Evolutionary conservation across 139 green algal genomes (phyloP), one percentile per base, ranked within the genome.

Genomic region (Chlorella sp.): DNA sequence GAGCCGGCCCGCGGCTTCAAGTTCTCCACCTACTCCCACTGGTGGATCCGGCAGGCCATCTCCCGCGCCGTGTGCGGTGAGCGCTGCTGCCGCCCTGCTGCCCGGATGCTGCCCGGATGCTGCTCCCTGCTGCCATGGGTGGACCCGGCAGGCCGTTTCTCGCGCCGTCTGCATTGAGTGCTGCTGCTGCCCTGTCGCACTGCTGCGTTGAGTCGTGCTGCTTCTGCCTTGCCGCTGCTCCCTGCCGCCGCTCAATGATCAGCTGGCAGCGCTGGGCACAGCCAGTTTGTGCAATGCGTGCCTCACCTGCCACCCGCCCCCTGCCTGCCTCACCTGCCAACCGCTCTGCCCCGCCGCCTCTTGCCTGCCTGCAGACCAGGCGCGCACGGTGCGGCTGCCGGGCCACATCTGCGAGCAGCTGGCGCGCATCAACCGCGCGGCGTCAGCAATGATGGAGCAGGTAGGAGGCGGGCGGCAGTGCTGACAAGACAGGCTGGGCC

Each of bases 21-120:
- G 82, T 97, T 98, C 78, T 92, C 82, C 79, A 98, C 95, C 26
- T 98, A 98, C 78, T 91, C 95, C 18, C 92, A 96, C 80, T 98
- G 95, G 95, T 98, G 95, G 94, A 95, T 98, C 68, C 88, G 95
- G 55, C 95, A 98, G 89, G 88, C 88, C 67, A 88, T 98, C 76
- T 92, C 90, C 38, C 85, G 95, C 41, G 82, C 92, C 17, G 91
- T 98, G n/a, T 85, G 85, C 26, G 75, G 75, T 82, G 75, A 67
- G 63, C 23, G 25, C 38, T 26, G 12, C 38, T 51, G 36, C 68
- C 32, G 6, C 67, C 12, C 32, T 47, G 67, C n/a, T 47, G 26
- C n/a, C 65, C 30, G 30, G 1, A 26, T 23, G 6, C 30, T 9
- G 4, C n/a, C n/a, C n/a, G n/a, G n/a, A n/a, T n/a, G n/a, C n/a